phyloP scores from a whole-genome alignment of 2,329 filamentous ascomycete species.

The Dichotomopilus funicola region DNA sequence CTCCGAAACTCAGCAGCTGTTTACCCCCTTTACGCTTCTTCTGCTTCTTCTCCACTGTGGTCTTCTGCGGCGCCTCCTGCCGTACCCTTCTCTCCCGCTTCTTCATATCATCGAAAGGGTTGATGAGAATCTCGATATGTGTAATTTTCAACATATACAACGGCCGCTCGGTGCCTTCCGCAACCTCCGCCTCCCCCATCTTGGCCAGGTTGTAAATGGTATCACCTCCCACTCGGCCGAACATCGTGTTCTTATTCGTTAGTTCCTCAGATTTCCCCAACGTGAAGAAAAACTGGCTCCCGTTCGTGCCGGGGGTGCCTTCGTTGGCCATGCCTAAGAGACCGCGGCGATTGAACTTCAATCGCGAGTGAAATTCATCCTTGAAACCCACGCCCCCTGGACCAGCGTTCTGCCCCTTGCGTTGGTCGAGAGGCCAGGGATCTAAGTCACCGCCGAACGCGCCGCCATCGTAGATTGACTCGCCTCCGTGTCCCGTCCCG shows the following conservation, averaged over 20 bases:
- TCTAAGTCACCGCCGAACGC: constrained; percentile 67
- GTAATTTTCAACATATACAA: constrained; percentile 79
- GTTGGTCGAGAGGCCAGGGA: constrained; percentile 61
- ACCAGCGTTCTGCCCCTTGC: constrained; percentile 55
- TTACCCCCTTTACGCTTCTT: constrained; percentile 71
- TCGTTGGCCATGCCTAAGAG: constrained; percentile 95
- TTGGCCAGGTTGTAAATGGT: constrained; percentile 95
- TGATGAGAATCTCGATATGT: constrained; percentile 67
- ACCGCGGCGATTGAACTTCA: constrained; percentile 89
- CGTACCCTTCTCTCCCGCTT: constrained; percentile 55
- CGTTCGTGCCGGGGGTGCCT: constrained; percentile 69
- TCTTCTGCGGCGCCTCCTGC: constrained; percentile 39
- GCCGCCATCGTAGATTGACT: constrained; percentile 85
- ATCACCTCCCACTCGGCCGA: constrained; percentile 85
- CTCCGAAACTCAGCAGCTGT: constrained; percentile 71
- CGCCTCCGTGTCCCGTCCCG: constrained; percentile 83
- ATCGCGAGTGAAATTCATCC: constrained; percentile 85
- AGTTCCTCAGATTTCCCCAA: constrained; percentile 78
- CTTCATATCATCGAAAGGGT: constrained; percentile 77
- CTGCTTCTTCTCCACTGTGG: constrained; percentile 46
- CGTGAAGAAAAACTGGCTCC: constrained; percentile 96
- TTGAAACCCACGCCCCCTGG: constrained; percentile 55
- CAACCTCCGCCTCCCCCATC: constrained; percentile 82
- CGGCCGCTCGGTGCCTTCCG: constrained; percentile 72
- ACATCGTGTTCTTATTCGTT: constrained; percentile 85